phyloP scores from a whole-genome alignment of 208 protist species.

The Crithidia brevicula region DNA sequence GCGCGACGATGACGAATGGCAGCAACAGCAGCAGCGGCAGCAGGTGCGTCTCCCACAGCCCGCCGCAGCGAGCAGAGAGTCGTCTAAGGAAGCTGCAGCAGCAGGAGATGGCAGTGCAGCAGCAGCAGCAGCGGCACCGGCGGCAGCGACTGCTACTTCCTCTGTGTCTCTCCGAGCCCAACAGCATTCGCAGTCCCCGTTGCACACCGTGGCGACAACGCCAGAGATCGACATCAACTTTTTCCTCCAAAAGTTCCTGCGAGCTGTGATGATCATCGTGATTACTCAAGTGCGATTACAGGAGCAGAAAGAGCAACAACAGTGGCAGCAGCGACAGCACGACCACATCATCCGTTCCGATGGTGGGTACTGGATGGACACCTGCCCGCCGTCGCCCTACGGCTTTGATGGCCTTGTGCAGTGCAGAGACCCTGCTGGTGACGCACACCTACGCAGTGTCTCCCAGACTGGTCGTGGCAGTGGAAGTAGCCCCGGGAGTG shows the following conservation, averaged over 20 bases:
- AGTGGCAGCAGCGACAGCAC: constrained; percentile 18
- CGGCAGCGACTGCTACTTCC: not conserved
- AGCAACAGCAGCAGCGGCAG: not conserved
- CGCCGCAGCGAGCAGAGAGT: not conserved
- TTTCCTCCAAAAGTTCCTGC: constrained; percentile 63
- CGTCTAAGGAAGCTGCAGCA: not conserved
- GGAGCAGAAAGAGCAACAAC: constrained; percentile 27
- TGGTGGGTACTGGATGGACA: constrained; percentile 2
- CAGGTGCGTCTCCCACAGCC: not conserved
- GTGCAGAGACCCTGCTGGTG: not conserved
- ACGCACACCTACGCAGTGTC: not conserved
- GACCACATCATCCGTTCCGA: constrained; percentile 19
- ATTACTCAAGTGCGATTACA: constrained; percentile 52
- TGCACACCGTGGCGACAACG: not conserved
- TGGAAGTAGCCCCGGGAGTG: not conserved
- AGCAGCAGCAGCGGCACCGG: not conserved
- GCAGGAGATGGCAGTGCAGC: not conserved
- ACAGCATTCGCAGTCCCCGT: constrained; percentile 15
- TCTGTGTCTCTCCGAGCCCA: not conserved
- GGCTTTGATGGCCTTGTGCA: not conserved
- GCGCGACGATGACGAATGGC: not conserved
- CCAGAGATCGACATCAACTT: constrained; percentile 30
- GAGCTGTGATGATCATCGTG: constrained; percentile 57
- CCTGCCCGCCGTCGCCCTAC: not conserved
- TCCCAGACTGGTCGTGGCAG: not conserved